These are phyloP conservation scores for Kodamaea nitidulidarum DNA, from an alignment of 805 yeast species.

Conservation along the genomic window DNA sequence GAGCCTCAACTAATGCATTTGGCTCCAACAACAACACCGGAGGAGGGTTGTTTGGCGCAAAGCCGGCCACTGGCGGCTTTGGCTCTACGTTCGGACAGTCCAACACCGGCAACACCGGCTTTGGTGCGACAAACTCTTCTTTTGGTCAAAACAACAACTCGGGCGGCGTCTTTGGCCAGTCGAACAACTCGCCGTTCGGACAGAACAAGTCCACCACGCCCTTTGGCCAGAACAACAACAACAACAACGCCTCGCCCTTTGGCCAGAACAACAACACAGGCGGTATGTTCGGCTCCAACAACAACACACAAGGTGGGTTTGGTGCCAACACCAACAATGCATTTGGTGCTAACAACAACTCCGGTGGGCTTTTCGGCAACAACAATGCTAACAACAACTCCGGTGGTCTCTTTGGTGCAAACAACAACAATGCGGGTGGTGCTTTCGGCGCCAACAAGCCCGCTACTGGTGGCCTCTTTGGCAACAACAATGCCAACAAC, in stretches of 20 bases:
- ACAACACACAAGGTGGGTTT: constrained; percentile 25
- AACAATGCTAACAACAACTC: constrained; percentile 23
- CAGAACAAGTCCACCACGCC: constrained; percentile 14
- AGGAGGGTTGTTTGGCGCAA: constrained; percentile 28
- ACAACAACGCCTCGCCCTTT: constrained; percentile 20
- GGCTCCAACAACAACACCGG: constrained; percentile 6
- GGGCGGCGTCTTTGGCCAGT: constrained; percentile 26
- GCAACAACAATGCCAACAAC: constrained; percentile 29
- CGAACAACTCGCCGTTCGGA: constrained; percentile 13
- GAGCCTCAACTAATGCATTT: constrained; percentile 16
- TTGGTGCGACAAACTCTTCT: constrained; percentile 9
- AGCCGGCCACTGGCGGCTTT: constrained; percentile 17
- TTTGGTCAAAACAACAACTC: constrained; percentile 14
- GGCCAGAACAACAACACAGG: constrained; percentile 14
- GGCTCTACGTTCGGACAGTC: constrained; percentile 13
- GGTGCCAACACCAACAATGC: constrained; percentile 15
- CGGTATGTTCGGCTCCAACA: constrained; percentile 27
- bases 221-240: constrained; percentile 25
- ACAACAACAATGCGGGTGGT: constrained; percentile 11
- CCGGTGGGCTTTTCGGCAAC: constrained; percentile 20
- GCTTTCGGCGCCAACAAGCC: constrained; percentile 19
- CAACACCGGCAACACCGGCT: constrained; percentile 15
- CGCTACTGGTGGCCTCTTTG: constrained; percentile 43
- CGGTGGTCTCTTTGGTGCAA: constrained; percentile 43
- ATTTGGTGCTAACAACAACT: constrained; percentile 10